These are phyloP conservation scores for Taphrina sp. DNA, from an alignment of 1,139 yeast genomes.

Conservation along the genomic window DNA sequence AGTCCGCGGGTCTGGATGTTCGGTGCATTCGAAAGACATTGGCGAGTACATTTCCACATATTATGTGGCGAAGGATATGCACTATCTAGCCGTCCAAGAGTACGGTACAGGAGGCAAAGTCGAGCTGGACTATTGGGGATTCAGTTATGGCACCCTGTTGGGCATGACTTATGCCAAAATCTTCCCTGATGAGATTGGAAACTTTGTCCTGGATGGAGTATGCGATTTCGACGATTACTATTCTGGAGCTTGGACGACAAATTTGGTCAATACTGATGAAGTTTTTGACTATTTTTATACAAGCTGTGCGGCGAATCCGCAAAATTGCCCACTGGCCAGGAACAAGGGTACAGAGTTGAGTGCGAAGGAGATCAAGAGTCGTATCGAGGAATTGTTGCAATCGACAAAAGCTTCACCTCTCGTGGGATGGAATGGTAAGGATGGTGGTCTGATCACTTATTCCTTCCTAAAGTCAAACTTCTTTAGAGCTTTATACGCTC, in stretches of 20 bases:
- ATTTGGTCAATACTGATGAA: background rate
- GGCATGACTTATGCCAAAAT: slow-evolving; percentile 8
- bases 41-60: no score
- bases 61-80: no score
- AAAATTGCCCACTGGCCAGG: background rate
- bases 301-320: background rate
- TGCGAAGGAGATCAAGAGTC: background rate
- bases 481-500: background rate
- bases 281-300: background rate
- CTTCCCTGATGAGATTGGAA: background rate
- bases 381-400: background rate
- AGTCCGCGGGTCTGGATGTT: no score
- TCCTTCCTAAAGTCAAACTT: background rate
- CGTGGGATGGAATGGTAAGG: background rate
- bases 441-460: background rate
- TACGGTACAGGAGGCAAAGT: no score
- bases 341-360: no score
- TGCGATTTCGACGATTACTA: background rate
- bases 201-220: slow-evolving; percentile 8
- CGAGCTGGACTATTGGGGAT: slow-evolving; percentile 5
- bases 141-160: slow-evolving; percentile 11
- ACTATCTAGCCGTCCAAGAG: no score
- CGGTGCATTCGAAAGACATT: no score
- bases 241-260: background rate
- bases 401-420: background rate